A percentile compares a stretch with the other conserved stretches of the same genome.
Evolutionary conservation across 352 stramenopile genomes (phyloP).

Genomic region (Globisporangium radiosum): DNA sequence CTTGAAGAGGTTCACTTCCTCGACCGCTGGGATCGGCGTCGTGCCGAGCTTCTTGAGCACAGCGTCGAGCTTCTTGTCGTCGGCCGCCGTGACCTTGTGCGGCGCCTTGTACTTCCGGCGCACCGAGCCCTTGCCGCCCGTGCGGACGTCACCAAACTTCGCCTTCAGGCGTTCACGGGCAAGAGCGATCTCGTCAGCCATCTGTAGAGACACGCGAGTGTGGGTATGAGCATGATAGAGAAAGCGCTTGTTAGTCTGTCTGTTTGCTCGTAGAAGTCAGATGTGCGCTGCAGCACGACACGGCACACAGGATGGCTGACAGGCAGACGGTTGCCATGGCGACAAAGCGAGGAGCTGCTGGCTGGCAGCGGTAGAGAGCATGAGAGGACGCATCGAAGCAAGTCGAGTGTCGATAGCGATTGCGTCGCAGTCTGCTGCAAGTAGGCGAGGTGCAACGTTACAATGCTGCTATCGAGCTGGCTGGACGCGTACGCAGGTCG

Average conservation of each 20-base stretch:
- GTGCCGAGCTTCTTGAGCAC: constrained; percentile 98
- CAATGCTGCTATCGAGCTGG: too few relatives aligned
- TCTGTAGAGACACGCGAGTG: constrained; percentile 11
- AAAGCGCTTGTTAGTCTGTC: too few relatives aligned
- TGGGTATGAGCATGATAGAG: background rate
- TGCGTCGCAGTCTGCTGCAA: too few relatives aligned
- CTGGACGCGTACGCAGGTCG: too few relatives aligned
- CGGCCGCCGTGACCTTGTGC: constrained; percentile 89
- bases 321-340: background rate
- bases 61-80: constrained; percentile 97
- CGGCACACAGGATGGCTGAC: background rate
- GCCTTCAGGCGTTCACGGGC: constrained; percentile 78
- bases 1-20: constrained; percentile 99
- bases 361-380: background rate
- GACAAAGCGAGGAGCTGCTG: too few relatives aligned
- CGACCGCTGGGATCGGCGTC: constrained; percentile 97
- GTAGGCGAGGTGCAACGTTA: too few relatives aligned
- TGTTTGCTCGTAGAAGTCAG: too few relatives aligned
- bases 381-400: too few relatives aligned
- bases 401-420: too few relatives aligned
- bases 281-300: background rate
- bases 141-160: constrained; percentile 88
- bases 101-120: constrained; percentile 96
- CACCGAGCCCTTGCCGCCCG: constrained; percentile 94
- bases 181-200: constrained; percentile 88